These are phyloP conservation scores for Kwoniella dejecticola DNA, from an alignment of 768 basidiomycete species.

Conservation along the genomic window DNA sequence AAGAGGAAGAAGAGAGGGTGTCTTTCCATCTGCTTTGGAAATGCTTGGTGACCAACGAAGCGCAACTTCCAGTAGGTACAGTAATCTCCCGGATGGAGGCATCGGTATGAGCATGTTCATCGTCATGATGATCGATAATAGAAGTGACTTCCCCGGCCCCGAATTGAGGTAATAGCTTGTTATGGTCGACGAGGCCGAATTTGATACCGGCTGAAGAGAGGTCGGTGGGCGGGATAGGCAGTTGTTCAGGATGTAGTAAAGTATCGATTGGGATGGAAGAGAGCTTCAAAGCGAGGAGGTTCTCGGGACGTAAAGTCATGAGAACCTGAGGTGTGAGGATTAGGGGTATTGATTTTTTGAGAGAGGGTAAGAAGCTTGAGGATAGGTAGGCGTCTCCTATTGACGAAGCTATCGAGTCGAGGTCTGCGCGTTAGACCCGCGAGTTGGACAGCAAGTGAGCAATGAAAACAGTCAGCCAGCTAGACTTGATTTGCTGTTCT, in stretches of 20 bases:
- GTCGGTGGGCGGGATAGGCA: conserved; percentile 69
- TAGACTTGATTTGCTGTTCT: too few relatives aligned
- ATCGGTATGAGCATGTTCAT: conserved; percentile 70
- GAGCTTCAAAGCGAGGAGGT: conserved; percentile 70
- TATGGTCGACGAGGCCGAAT: conserved; percentile 91
- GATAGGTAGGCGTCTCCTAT: conserved; percentile 80
- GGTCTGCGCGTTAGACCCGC: conserved; percentile 73
- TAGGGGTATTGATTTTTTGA: conserved; percentile 69
- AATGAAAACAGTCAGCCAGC: too few relatives aligned
- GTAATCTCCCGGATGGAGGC: conserved; percentile 67
- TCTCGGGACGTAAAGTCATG: conserved; percentile 81
- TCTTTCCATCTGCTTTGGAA: conserved; percentile 55
- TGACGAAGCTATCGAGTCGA: conserved; percentile 84
- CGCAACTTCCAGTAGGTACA: conserved; percentile 71
- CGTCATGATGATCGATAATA: conserved; percentile 88
- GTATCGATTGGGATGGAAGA: conserved; percentile 53
- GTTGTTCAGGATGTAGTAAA: conserved; percentile 59
- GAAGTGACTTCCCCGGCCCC: conserved; percentile 62
- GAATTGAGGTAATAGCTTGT: conserved; percentile 61
- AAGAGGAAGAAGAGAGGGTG: conserved; percentile 23
- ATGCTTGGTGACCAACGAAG: conserved; percentile 66
- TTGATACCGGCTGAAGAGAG: conserved; percentile 60
- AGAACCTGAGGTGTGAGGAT: conserved; percentile 70
- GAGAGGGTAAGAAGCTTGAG: conserved; percentile 58
- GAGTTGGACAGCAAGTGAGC: too few relatives aligned